Evolutionary conservation across 1,139 yeast genomes (phyloP).

Genomic region (Schwanniomyces etchellsii): DNA sequence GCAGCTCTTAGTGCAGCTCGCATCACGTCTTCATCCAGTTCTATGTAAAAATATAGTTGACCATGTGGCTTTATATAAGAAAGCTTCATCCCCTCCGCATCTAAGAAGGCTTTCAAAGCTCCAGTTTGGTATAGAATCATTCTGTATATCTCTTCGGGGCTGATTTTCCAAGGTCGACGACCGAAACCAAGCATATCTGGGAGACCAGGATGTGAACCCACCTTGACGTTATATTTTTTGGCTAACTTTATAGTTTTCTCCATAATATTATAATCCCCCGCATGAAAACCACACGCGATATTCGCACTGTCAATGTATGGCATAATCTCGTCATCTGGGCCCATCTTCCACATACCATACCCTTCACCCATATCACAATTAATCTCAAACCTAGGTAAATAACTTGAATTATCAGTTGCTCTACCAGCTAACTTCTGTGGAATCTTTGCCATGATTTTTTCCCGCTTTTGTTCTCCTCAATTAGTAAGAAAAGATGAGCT

Average conservation of each 20-base stretch:
- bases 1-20: slow-evolving; percentile 30
- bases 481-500: too few relatives aligned
- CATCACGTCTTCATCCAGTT: slow-evolving; percentile 26
- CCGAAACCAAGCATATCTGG: slow-evolving; percentile 34
- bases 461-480: not conserved
- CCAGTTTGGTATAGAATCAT: slow-evolving; percentile 33
- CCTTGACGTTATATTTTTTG: slow-evolving; percentile 23
- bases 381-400: slow-evolving; percentile 15
- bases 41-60: slow-evolving; percentile 29
- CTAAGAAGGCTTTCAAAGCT: slow-evolving; percentile 29
- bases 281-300: slow-evolving; percentile 36
- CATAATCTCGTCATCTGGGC: slow-evolving; percentile 35
- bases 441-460: not conserved
- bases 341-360: slow-evolving; percentile 31
- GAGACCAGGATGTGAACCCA: slow-evolving; percentile 34
- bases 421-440: not conserved
- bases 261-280: slow-evolving; percentile 31
- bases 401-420: not conserved
- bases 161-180: slow-evolving; percentile 24
- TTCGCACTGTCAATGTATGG: slow-evolving; percentile 33
- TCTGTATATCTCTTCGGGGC: slow-evolving; percentile 28
- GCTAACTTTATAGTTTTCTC: slow-evolving; percentile 24
- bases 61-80: slow-evolving; percentile 34
- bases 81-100: slow-evolving; percentile 26
- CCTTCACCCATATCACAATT: slow-evolving; percentile 38